Percentiles rank a stretch among this genome's conserved stretches.
phyloP scores from a whole-genome alignment of 495 filamentous ascomycete genomes.

The Jackrogersella multiformis region DNA sequence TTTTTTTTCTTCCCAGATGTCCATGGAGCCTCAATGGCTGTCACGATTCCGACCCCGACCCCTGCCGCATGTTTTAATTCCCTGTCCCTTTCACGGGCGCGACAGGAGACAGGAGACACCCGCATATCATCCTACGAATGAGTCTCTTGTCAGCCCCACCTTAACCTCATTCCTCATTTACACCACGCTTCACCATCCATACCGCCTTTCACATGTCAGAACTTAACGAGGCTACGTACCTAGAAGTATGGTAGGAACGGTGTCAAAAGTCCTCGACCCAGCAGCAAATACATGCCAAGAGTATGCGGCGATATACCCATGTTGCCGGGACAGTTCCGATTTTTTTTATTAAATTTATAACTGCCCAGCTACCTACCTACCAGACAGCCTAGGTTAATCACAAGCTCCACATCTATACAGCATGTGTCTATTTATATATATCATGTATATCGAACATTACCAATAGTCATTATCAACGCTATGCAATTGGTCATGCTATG shows the following conservation, averaged over 20 bases:
- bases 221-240: slow-evolving; percentile 1
- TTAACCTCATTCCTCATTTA: no score
- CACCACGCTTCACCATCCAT: neutral
- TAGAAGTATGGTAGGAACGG: no score
- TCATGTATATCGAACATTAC: no score
- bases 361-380: no score
- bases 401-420: neutral
- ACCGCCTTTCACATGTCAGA: slow-evolving; percentile 36
- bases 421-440: neutral
- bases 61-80: neutral
- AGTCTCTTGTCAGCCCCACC: slow-evolving; percentile 5
- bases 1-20: no score
- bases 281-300: slow-evolving; percentile 25
- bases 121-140: slow-evolving; percentile 5
- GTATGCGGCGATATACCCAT: slow-evolving; percentile 33
- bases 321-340: slow-evolving; percentile 22
- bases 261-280: neutral
- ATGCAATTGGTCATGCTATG: neutral
- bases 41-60: slow-evolving; percentile 18
- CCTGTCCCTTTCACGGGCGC: slow-evolving; percentile 9
- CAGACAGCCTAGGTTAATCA: neutral
- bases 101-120: neutral
- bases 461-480: neutral
- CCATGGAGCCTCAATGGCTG: slow-evolving; percentile 29
- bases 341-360: slow-evolving; percentile 1